phyloP scores from a whole-genome alignment of 768 basidiomycete genomes.

The Kwoniella sp. region DNA sequence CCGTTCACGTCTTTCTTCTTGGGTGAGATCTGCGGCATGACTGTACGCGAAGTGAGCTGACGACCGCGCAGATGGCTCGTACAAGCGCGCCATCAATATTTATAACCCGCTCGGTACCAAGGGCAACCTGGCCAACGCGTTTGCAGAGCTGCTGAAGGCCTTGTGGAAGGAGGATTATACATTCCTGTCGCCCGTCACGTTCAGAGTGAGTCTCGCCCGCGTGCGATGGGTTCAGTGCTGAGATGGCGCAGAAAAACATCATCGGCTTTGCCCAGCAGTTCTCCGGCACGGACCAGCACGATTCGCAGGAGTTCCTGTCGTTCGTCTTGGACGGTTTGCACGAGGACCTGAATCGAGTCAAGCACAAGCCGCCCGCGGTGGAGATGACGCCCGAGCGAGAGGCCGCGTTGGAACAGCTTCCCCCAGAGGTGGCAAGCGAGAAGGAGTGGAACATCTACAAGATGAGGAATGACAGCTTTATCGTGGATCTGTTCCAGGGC shows the following conservation, averaged over 20 bases:
- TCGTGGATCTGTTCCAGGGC: conserved; percentile 97
- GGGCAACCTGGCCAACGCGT: conserved; percentile 73
- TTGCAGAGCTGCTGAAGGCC: conserved; percentile 74
- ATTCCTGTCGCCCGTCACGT: conserved; percentile 73
- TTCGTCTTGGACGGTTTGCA: conserved; percentile 90
- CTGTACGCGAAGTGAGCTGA: neutral
- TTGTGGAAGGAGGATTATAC: conserved; percentile 84
- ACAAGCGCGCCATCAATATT: conserved; percentile 61
- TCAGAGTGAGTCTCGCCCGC: conserved; percentile 63
- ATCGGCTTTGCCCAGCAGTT: conserved; percentile 67
- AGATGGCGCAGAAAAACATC: conserved; percentile 56
- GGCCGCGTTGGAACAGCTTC: conserved; percentile 77
- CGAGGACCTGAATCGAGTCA: conserved; percentile 78
- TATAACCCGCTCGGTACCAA: conserved; percentile 82
- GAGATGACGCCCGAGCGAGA: conserved; percentile 72
- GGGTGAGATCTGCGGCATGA: conserved; percentile 55
- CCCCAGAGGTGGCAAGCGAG: conserved; percentile 81
- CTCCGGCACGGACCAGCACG: conserved; percentile 83
- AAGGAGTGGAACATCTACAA: conserved; percentile 90
- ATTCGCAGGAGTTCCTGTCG: conserved; percentile 93
- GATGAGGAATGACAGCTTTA: conserved; percentile 82
- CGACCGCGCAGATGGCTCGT: conserved; percentile 45
- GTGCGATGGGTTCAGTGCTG: conserved; percentile 5
- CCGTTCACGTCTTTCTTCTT: conserved; percentile 91
- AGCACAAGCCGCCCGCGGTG: conserved; percentile 63